These are phyloP conservation scores for Fusarium secorum DNA, from an alignment of 2,329 filamentous ascomycete genomes.

Conservation along the genomic window DNA sequence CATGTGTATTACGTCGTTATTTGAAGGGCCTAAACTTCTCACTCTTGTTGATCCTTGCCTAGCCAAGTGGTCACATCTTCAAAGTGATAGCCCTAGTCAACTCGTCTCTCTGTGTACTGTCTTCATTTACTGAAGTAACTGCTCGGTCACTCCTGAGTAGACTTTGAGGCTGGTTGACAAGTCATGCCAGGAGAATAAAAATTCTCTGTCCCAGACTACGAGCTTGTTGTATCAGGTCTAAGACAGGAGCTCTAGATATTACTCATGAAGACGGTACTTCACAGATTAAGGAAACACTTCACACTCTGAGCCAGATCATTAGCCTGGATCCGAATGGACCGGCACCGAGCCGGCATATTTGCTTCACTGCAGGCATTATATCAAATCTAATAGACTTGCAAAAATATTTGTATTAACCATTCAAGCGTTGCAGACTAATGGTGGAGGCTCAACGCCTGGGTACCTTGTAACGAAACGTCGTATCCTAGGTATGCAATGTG, in stretches of 20 bases:
- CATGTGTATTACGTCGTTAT: not conserved
- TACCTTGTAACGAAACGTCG: not conserved
- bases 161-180: not conserved
- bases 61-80: not conserved
- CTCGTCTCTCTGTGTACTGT: not conserved
- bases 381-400: too few species aligned
- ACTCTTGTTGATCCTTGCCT: not conserved
- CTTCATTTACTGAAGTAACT: not conserved
- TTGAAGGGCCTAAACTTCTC: not conserved
- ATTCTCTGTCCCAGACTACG: accelerated
- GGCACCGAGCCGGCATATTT: accelerated
- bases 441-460: not conserved
- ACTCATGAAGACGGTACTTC: not conserved
- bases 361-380: not conserved
- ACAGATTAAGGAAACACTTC: too few species aligned
- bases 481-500: not conserved
- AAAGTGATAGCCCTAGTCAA: not conserved
- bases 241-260: too few species aligned
- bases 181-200: too few species aligned
- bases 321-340: not conserved
- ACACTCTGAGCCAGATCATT: not conserved
- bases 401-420: not conserved
- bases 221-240: not conserved
- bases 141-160: not conserved
- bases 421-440: not conserved